phyloP scores from a whole-genome alignment of 2,329 filamentous ascomycete species.

The Incumbomyces delicatus region DNA sequence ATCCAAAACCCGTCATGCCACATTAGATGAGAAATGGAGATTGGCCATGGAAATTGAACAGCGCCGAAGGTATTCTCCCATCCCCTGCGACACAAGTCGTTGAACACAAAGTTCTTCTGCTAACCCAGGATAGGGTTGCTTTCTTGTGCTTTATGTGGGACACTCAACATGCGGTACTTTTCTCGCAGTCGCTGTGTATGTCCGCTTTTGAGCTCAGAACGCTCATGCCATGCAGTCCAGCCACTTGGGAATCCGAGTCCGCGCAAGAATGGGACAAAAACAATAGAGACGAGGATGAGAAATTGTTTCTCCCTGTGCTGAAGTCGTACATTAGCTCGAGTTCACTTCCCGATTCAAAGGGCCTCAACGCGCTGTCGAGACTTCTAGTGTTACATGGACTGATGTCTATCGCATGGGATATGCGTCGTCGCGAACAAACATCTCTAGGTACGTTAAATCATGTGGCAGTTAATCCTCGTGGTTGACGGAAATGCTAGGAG shows the following conservation, averaged over 20 bases:
- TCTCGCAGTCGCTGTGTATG: slow-evolving; percentile 59
- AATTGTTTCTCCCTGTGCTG: slow-evolving; percentile 43
- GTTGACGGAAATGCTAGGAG: slow-evolving; percentile 5
- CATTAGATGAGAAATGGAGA: slow-evolving; percentile 41
- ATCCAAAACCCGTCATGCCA: slow-evolving; percentile 26
- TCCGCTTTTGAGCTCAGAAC: slow-evolving; percentile 53
- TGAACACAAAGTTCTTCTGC: neutral
- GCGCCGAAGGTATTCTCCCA: slow-evolving; percentile 41
- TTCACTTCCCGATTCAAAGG: slow-evolving; percentile 23
- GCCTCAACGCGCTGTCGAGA: slow-evolving; percentile 44
- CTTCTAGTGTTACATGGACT: slow-evolving; percentile 50
- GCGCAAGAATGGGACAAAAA: slow-evolving; percentile 42
- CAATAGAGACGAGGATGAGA: slow-evolving; percentile 28
- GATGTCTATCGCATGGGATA: slow-evolving; percentile 55
- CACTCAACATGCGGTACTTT: slow-evolving; percentile 54
- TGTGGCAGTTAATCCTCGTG: neutral
- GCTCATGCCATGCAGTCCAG: slow-evolving; percentile 45
- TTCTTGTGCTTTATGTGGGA: slow-evolving; percentile 59
- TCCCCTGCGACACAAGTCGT: neutral
- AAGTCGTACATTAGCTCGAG: slow-evolving; percentile 44
- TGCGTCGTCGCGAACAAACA: slow-evolving; percentile 53
- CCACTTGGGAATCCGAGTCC: slow-evolving; percentile 48
- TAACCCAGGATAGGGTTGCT: slow-evolving; percentile 31
- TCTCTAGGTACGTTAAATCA: slow-evolving; percentile 39
- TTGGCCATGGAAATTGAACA: slow-evolving; percentile 48